Evolutionary conservation across 2,329 filamentous ascomycete genomes (phyloP), one percentile per base, ranked within the genome.

Genomic region (Sarocladium kiliense): DNA sequence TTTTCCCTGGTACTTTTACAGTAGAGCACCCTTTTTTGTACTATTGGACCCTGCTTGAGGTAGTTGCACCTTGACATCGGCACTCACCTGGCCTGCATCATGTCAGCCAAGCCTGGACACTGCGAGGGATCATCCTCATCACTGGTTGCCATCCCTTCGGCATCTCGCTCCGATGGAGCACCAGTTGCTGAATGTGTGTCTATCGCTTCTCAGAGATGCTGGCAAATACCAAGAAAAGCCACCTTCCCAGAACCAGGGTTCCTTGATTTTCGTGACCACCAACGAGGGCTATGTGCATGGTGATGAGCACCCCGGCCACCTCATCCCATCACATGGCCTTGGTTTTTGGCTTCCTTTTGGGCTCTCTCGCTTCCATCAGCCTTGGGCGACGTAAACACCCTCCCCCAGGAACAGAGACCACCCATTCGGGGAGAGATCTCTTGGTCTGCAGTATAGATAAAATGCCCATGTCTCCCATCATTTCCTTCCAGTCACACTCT

Each of bases 321-420:
- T n/a, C n/a, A n/a, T n/a, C 7, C 12, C 41, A 47, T 47, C 44
- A 47, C 27, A 23, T 47, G 44, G 44, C 44, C 44, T 47, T 47
- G 44, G 25, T 27, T 47, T 30, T 44, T 44, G 10, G 16, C 12
- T 44, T 6, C 36, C 9, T 39, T 39, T 39, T 44, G 41, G 19
- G 41, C 19, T 39, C 18, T 44, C 23, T 16, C 12, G 18, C 19
- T 47, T 27, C 16, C 44, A 18, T 16, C 21, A 27, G 23, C 14
- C 44, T 44, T 44, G 25, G 44, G 44, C 44, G 44, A 47, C 44
- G 44, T 47, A 47, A n/a, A 16, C 44, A 11, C 25, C 44, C 23
- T 26, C 30, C 30, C 30, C 30, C 12, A 12, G 25, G 41, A 5
- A 21, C 18, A 44, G 18, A n/a, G 36, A 39, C 12, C 7, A 5